A percentile compares a stretch with the other conserved stretches of the same genome.
Conservation (phyloP, 169 alveolate genomes). For the Plasmodium sp. region DNA sequence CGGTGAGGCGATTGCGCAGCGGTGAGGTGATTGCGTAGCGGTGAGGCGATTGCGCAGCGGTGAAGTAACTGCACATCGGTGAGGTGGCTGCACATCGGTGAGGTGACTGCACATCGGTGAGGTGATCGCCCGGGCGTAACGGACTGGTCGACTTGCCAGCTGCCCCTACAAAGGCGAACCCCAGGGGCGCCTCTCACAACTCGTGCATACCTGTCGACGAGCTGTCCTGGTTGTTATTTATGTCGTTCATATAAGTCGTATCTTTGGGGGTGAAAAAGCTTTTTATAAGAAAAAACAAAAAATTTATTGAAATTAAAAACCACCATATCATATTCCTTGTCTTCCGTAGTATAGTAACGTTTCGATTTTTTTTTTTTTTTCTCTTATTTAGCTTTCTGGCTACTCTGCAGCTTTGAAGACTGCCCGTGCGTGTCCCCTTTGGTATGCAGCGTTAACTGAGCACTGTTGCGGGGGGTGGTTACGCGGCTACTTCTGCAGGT, state of each 20-base stretch:
- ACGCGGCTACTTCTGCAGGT: not conserved
- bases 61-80: not conserved
- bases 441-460: not conserved
- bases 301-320: constrained; percentile 66
- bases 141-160: not conserved
- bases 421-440: not conserved
- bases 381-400: not conserved
- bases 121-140: not conserved
- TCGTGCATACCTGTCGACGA: constrained; percentile 24
- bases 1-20: not conserved
- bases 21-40: not conserved
- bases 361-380: constrained; percentile 13
- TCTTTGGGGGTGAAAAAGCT: constrained; percentile 72
- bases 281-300: constrained; percentile 72
- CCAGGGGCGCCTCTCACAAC: not conserved
- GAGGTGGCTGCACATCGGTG: too few species aligned
- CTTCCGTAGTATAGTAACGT: not conserved
- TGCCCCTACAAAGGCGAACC: not conserved
- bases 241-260: constrained; percentile 24
- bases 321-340: constrained; percentile 73
- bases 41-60: not conserved
- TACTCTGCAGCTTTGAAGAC: not conserved
- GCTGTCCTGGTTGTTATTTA: constrained; percentile 4
- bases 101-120: not conserved
- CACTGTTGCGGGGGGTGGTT: not conserved